Evolutionary conservation across 1,284 basidiomycete genomes (phyloP).

Genomic region (Ustilago hordei): DNA sequence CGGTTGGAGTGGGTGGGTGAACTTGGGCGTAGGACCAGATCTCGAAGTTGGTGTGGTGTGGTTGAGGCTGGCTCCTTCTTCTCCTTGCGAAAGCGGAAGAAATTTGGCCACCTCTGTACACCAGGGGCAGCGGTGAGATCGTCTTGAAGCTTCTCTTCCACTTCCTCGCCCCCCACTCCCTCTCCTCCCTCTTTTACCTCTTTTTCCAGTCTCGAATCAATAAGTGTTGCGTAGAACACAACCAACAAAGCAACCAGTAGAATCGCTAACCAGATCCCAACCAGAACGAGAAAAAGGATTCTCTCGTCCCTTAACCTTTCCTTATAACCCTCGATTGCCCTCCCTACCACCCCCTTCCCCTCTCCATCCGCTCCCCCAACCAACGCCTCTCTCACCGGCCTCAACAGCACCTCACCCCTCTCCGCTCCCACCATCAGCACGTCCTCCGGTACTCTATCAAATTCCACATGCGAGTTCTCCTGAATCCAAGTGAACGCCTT

Average conservation of each 20-base stretch:
- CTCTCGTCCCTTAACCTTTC: slow-evolving; percentile 81
- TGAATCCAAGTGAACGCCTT: slow-evolving; percentile 90
- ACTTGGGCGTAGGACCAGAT: not conserved
- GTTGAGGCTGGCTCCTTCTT: not conserved
- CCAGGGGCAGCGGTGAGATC: not conserved
- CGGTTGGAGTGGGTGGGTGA: slow-evolving; percentile 14
- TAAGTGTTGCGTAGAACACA: slow-evolving; percentile 72
- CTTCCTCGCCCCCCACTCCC: not conserved
- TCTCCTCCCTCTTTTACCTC: not conserved
- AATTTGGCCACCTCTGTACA: not conserved
- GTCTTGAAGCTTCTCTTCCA: slow-evolving; percentile 15
- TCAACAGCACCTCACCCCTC: slow-evolving; percentile 77
- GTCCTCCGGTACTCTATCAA: slow-evolving; percentile 79
- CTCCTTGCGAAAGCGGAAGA: not conserved
- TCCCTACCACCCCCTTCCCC: slow-evolving; percentile 77
- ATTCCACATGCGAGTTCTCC: slow-evolving; percentile 82
- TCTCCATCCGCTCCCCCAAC: slow-evolving; percentile 70
- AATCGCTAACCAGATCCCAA: slow-evolving; percentile 82
- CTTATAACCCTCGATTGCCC: slow-evolving; percentile 74
- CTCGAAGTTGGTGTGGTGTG: not conserved
- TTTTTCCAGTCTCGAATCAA: slow-evolving; percentile 6
- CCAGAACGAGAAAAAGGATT: slow-evolving; percentile 83
- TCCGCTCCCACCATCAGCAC: slow-evolving; percentile 80
- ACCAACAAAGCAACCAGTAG: slow-evolving; percentile 78
- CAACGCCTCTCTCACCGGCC: slow-evolving; percentile 34